phyloP scores from a whole-genome alignment of 2,329 filamentous ascomycete species.

The Diaporthe nobilis region DNA sequence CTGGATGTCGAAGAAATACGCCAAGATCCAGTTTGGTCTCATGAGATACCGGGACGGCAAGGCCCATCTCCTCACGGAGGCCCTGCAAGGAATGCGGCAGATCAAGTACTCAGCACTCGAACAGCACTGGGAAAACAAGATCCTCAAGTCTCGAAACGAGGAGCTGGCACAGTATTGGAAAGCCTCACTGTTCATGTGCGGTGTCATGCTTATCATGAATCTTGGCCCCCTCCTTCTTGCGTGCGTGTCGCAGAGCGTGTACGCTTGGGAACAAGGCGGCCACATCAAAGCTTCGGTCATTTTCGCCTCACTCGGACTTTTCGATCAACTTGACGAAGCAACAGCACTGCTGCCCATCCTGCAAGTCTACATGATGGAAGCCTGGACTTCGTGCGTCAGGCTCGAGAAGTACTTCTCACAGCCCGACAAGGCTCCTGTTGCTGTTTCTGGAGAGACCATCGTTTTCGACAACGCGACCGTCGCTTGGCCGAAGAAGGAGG shows the following conservation, averaged over 20 bases:
- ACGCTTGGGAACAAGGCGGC: constrained; percentile 50
- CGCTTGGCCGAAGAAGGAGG: constrained; percentile 52
- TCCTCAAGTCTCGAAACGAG: constrained; percentile 51
- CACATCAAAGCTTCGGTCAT: constrained; percentile 53
- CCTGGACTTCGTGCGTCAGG: constrained; percentile 53
- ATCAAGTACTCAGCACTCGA: constrained; percentile 56
- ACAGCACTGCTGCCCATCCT: constrained; percentile 51
- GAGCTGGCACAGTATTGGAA: constrained; percentile 54
- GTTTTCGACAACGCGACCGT: constrained; percentile 51
- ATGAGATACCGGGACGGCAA: constrained; percentile 55
- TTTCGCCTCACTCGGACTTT: constrained; percentile 53
- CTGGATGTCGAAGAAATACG: constrained; percentile 50
- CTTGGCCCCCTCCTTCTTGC: constrained; percentile 52
- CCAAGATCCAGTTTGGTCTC: constrained; percentile 50
- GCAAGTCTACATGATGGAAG: constrained; percentile 53
- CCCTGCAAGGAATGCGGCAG: constrained; percentile 55
- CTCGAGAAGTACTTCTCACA: constrained; percentile 53
- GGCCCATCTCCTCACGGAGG: constrained; percentile 53
- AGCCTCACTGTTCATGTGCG: constrained; percentile 49
- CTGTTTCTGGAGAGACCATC: constrained; percentile 46
- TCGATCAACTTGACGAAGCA: constrained; percentile 54
- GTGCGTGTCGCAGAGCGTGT: constrained; percentile 50
- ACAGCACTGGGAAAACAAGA: constrained; percentile 52
- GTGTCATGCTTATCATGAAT: constrained; percentile 50
- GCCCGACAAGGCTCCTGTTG: constrained; percentile 48